phyloP scores from a whole-genome alignment of 345 rosid species.

The Bruguiera gymnorhiza region DNA sequence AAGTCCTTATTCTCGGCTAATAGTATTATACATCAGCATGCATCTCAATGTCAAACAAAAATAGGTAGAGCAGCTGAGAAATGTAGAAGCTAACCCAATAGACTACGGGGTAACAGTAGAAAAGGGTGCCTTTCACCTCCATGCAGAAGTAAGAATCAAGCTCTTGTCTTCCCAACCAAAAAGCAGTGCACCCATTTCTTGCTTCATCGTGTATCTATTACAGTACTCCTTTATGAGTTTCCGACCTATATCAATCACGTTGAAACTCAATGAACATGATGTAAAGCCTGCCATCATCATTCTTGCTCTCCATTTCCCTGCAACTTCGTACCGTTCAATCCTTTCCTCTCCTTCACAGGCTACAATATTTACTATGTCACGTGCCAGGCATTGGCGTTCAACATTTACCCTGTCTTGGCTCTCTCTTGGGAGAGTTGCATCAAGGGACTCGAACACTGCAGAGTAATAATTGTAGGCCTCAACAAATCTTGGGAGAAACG shows the following conservation, averaged over 20 bases:
- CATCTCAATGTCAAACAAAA: constrained; percentile 24
- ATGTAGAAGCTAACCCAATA: not conserved
- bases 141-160: constrained; percentile 85
- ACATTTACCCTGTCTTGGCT: constrained; percentile 95
- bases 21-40: constrained; percentile 12
- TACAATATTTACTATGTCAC: constrained; percentile 86
- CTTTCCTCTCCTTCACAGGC: constrained; percentile 97
- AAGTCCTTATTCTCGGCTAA: constrained; percentile 8
- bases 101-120: not conserved
- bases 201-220: constrained; percentile 55
- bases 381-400: constrained; percentile 88
- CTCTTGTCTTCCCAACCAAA: constrained; percentile 89
- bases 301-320: constrained; percentile 93
- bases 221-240: constrained; percentile 51
- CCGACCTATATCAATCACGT: constrained; percentile 42
- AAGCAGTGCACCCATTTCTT: constrained; percentile 64
- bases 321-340: constrained; percentile 82
- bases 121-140: constrained; percentile 43
- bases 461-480: constrained; percentile 88
- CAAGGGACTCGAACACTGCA: constrained; percentile 85
- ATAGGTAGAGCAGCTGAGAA: constrained; percentile 18
- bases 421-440: constrained; percentile 77
- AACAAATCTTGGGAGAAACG: constrained; percentile 69
- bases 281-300: constrained; percentile 89
- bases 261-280: constrained; percentile 51